Evolutionary conservation across 257 asterid species (phyloP).

Genomic region (Jacaranda copaia): DNA sequence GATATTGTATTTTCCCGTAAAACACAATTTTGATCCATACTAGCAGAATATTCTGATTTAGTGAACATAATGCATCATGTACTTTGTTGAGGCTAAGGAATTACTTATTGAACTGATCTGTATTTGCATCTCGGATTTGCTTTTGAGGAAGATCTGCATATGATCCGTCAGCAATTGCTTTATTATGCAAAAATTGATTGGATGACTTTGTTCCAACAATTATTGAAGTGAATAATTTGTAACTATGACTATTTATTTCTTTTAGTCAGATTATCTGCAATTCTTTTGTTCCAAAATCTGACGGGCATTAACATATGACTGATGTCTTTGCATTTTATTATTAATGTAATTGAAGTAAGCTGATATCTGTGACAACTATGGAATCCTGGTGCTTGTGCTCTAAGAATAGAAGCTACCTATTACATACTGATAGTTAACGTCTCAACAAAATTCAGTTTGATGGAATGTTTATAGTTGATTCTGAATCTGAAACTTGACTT

Average conservation of each 20-base stretch:
- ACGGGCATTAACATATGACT: constrained; percentile 10
- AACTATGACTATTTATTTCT: not conserved
- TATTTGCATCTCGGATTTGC: not conserved
- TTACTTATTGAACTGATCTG: not conserved
- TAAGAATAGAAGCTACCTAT: too few relatives aligned
- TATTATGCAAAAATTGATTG: not conserved
- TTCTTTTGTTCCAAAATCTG: constrained; percentile 9
- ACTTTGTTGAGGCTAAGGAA: not conserved
- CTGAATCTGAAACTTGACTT: too few relatives aligned
- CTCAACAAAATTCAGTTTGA: too few relatives aligned
- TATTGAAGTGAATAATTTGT: constrained; percentile 13
- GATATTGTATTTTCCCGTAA: not conserved
- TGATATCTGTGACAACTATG: constrained; percentile 15
- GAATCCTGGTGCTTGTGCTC: too few relatives aligned
- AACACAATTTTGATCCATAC: constrained; percentile 9
- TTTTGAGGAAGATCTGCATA: constrained; percentile 2
- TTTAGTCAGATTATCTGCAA: not conserved
- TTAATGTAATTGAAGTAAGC: constrained; percentile 15
- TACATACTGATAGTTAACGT: too few relatives aligned
- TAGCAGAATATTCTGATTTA: not conserved
- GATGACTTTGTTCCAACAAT: constrained; percentile 13
- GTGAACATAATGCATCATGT: not conserved
- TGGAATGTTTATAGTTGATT: too few relatives aligned
- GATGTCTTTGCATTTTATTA: not conserved
- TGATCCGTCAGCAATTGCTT: constrained; percentile 28